A percentile compares a stretch with the other conserved stretches of the same genome.
Conservation (phyloP, 1,284 basidiomycete genomes). For the Trichosporon coremiiforme region DNA sequence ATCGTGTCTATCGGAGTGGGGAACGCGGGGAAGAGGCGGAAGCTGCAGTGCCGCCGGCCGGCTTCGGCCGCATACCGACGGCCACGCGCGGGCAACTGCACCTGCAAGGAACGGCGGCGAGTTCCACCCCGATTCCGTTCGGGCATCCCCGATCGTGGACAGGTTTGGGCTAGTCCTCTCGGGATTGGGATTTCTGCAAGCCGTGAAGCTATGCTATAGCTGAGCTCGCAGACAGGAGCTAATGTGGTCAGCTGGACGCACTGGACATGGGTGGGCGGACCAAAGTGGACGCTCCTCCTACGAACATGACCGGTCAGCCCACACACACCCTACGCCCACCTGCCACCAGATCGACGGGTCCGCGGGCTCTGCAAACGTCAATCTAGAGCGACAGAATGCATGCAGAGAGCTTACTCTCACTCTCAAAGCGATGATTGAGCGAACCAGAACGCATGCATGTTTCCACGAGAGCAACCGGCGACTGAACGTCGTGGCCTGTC, state of each 20-base stretch:
- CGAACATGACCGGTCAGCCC: background rate
- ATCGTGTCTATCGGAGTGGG: background rate
- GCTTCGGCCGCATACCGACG: background rate
- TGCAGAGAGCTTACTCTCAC: background rate
- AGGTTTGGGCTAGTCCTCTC: background rate
- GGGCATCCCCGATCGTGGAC: background rate
- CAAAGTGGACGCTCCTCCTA: no score
- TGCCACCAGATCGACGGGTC: background rate
- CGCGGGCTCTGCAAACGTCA: background rate
- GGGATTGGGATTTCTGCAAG: background rate
- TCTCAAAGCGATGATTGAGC: background rate
- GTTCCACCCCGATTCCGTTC: background rate
- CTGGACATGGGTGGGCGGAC: background rate
- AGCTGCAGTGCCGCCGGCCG: background rate
- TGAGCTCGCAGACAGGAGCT: background rate
- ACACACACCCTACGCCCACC: background rate
- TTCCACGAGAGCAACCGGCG: background rate
- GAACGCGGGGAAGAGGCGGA: background rate
- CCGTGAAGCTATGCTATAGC: background rate
- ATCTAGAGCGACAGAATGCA: background rate
- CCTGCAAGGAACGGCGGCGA: background rate
- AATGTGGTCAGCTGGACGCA: background rate
- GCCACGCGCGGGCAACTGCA: background rate
- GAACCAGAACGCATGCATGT: background rate
- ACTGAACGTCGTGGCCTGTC: background rate